A percentile compares a stretch with the other conserved stretches of the same genome.
phyloP scores from a whole-genome alignment of 148 eudicot genomes.

The Vaccinium darrowii region DNA sequence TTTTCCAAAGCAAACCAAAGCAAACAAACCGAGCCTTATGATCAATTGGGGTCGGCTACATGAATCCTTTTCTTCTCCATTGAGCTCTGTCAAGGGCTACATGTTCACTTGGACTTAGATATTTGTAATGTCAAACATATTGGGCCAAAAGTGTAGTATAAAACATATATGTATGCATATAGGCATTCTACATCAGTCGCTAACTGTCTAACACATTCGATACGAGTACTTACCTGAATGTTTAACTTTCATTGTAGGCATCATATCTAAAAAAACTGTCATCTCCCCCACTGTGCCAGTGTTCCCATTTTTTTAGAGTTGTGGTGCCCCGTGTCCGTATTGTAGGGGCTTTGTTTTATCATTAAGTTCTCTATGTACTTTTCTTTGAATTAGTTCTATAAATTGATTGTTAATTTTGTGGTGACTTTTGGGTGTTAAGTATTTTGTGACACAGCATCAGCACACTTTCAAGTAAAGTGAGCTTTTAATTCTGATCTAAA shows the following conservation, averaged over 20 bases:
- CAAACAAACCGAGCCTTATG: too few relatives aligned
- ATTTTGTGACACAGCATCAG: neutral
- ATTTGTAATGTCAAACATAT: neutral
- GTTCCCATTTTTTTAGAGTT: neutral
- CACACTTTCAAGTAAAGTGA: neutral
- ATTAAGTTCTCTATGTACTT: neutral
- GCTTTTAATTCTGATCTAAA: slow-evolving; percentile 3
- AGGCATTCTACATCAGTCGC: neutral
- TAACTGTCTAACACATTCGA: neutral
- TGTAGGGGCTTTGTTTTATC: neutral
- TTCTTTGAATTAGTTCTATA: neutral
- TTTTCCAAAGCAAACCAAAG: neutral
- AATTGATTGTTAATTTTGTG: neutral
- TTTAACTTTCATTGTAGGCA: neutral
- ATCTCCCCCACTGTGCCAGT: neutral
- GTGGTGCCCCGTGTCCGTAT: neutral
- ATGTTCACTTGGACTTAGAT: too few relatives aligned
- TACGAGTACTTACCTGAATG: neutral
- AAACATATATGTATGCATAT: neutral
- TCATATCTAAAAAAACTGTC: neutral
- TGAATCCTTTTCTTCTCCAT: too few relatives aligned
- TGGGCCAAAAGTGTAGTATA: neutral
- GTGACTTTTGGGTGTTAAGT: neutral
- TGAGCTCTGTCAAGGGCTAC: too few relatives aligned
- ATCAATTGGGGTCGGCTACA: too few relatives aligned